Conservation (phyloP, 2,329 filamentous ascomycete genomes). For the Colletotrichum sojae region DNA sequence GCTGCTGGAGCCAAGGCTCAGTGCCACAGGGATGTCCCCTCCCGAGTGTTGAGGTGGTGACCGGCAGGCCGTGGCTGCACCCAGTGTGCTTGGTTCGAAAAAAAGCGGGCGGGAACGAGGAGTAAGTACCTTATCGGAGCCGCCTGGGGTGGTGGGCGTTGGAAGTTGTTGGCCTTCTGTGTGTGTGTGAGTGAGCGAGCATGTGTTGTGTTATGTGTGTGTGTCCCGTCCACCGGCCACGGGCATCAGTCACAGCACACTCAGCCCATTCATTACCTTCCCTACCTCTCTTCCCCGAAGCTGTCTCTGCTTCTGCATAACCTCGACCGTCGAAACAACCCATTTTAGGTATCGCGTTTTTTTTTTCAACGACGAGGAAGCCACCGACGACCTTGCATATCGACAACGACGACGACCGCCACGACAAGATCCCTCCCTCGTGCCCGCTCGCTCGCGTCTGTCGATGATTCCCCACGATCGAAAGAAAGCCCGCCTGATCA, state of each 20-base stretch:
- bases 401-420: conserved; percentile 10
- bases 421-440: not conserved
- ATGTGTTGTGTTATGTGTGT: conserved; percentile 5
- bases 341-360: conserved; percentile 12
- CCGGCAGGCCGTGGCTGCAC: conserved; percentile 14
- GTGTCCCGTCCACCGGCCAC: conserved; percentile 7
- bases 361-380: conserved; percentile 16
- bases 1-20: conserved; percentile 19
- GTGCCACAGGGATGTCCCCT: conserved; percentile 30
- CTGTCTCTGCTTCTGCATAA: conserved; percentile 21
- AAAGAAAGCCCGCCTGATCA: conserved; percentile 23
- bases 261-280: not conserved
- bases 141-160: conserved; percentile 23
- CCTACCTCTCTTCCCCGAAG: conserved; percentile 1
- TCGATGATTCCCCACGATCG: conserved; percentile 23
- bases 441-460: not conserved
- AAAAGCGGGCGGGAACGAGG: conserved; percentile 27
- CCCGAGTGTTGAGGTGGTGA: conserved; percentile 23
- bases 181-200: not conserved
- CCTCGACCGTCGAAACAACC: conserved; percentile 12
- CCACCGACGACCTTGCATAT: conserved; percentile 16
- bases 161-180: not conserved
- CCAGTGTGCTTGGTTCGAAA: not conserved
- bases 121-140: conserved; percentile 24
- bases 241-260: not conserved